These are phyloP conservation scores for Arthrobotrys iridis DNA, from an alignment of 2,329 filamentous ascomycete genomes.

Conservation along the genomic window DNA sequence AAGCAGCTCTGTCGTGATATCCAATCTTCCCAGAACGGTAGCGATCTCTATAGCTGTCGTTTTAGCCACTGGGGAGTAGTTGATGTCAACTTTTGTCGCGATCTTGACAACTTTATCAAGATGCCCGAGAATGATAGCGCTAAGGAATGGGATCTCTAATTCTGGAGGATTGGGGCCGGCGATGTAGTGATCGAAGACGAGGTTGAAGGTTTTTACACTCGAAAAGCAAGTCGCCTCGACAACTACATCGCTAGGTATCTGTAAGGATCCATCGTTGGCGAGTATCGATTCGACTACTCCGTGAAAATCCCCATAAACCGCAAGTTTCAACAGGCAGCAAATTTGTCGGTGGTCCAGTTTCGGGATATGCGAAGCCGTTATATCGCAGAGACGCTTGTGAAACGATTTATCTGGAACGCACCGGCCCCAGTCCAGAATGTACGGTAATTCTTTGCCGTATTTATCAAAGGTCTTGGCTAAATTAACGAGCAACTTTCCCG, in stretches of 20 bases:
- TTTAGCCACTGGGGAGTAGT: neutral
- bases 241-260: neutral
- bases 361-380: neutral
- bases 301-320: neutral
- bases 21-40: neutral
- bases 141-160: neutral
- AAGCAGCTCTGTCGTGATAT: neutral
- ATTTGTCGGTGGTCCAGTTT: neutral
- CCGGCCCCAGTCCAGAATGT: neutral
- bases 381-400: neutral
- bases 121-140: neutral
- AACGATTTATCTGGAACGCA: neutral
- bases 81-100: neutral
- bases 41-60: neutral
- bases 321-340: neutral
- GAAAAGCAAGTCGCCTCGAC: conserved; percentile 5
- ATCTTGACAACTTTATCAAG: neutral
- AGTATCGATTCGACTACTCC: neutral
- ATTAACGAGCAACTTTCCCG: neutral
- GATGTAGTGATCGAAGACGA: neutral
- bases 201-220: neutral
- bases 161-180: neutral
- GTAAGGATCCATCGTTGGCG: neutral
- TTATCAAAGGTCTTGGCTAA: neutral
- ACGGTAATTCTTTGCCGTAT: neutral